These are phyloP conservation scores for Ceratocystis lukuohia DNA, from an alignment of 2,329 filamentous ascomycete species.

Conservation along the genomic window DNA sequence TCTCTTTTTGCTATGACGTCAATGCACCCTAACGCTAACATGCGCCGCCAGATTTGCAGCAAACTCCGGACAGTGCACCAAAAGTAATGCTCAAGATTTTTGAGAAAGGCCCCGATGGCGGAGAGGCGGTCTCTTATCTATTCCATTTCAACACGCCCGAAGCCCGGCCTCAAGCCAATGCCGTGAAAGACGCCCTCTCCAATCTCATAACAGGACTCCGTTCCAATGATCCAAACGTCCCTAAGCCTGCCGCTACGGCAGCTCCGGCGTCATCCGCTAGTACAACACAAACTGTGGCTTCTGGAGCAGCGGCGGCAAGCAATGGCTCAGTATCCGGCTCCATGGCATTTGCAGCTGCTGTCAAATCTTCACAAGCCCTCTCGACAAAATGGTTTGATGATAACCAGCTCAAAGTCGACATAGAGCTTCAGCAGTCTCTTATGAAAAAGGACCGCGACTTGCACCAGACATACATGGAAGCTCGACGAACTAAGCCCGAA, in stretches of 20 bases:
- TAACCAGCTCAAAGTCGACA: constrained; percentile 59
- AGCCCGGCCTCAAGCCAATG: constrained; percentile 71
- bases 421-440: constrained; percentile 73
- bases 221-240: constrained; percentile 37
- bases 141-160: constrained; percentile 79
- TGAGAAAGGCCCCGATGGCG: constrained; percentile 47
- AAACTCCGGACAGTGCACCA: constrained; percentile 73
- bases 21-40: constrained; percentile 2
- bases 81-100: constrained; percentile 95
- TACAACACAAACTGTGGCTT: constrained; percentile 20
- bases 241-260: constrained; percentile 33
- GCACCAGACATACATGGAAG: constrained; percentile 76
- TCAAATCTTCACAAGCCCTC: constrained; percentile 37
- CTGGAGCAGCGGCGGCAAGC: constrained; percentile 16
- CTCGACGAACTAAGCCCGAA: constrained; percentile 68
- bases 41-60: constrained; percentile 60
- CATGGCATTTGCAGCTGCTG: constrained; percentile 65
- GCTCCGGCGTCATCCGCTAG: constrained; percentile 22
- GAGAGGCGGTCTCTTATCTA: constrained; percentile 57
- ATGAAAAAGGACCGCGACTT: constrained; percentile 66
- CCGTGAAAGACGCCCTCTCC: constrained; percentile 70
- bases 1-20: constrained; percentile 2
- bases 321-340: constrained; percentile 40
- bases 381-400: constrained; percentile 68
- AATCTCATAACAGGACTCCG: constrained; percentile 61